A percentile compares a stretch with the other conserved stretches of the same genome.
phyloP scores from a whole-genome alignment of 306 rosid genomes.

The Lotus japonicus region DNA sequence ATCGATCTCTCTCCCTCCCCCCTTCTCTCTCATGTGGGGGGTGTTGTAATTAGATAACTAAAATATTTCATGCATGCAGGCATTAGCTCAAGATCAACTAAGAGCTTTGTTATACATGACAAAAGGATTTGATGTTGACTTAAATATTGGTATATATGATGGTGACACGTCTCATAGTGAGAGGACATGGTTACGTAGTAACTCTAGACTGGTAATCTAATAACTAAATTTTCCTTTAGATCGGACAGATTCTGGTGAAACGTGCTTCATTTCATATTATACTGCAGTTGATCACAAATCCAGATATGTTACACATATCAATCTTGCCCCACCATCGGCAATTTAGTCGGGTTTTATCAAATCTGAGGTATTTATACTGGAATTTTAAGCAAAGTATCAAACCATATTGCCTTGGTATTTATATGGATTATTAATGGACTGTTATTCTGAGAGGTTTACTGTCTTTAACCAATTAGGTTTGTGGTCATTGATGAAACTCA shows the following conservation, averaged over 20 bases:
- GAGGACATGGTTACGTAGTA: constrained; percentile 58
- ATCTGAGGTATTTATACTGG: constrained; percentile 56
- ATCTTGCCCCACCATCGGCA: constrained; percentile 74
- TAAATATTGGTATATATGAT: constrained; percentile 81
- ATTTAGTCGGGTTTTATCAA: constrained; percentile 71
- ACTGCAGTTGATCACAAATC: constrained; percentile 89
- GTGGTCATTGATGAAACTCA: constrained; percentile 90
- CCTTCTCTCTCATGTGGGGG: not conserved
- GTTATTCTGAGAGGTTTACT: constrained; percentile 9
- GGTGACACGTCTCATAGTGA: constrained; percentile 77
- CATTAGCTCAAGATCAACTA: constrained; percentile 94
- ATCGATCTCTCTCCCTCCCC: not conserved
- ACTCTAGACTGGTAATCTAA: constrained; percentile 76
- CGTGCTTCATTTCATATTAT: constrained; percentile 29
- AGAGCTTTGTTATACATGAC: constrained; percentile 63
- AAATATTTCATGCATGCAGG: constrained; percentile 43
- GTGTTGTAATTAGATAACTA: constrained; percentile 3
- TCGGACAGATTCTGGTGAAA: constrained; percentile 7
- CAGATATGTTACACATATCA: constrained; percentile 93
- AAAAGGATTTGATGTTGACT: constrained; percentile 48
- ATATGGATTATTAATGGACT: constrained; percentile 9
- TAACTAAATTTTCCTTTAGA: constrained; percentile 10
- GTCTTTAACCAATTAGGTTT: constrained; percentile 47
- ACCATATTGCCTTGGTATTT: constrained; percentile 10
- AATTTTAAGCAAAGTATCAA: not conserved